Conservation (phyloP, 2,329 filamentous ascomycete species). For the Gliomastix tumulicola region DNA sequence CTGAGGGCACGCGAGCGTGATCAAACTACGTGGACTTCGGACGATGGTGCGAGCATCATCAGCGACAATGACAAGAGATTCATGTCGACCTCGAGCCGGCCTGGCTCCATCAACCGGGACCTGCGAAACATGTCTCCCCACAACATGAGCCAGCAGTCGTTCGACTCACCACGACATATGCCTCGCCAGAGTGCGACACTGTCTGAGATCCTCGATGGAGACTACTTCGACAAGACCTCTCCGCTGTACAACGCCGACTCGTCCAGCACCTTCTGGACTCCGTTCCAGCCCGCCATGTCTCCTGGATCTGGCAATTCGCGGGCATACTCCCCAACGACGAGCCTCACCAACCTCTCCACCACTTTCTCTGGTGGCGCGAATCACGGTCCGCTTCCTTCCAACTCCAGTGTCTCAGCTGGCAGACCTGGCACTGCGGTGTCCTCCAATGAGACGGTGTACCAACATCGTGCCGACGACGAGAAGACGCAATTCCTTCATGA, state of each 20-base stretch:
- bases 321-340: conserved; percentile 55
- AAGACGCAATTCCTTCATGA: conserved; percentile 74
- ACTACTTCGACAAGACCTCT: conserved; percentile 63
- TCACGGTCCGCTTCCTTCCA: conserved; percentile 33
- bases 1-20: conserved; percentile 36
- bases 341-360: conserved; percentile 48
- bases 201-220: conserved; percentile 61
- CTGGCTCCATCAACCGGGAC: conserved; percentile 47
- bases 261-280: conserved; percentile 81
- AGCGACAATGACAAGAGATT: conserved; percentile 49
- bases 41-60: conserved; percentile 45
- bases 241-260: conserved; percentile 69
- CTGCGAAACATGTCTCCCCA: conserved; percentile 50
- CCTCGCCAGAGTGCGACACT: conserved; percentile 49
- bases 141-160: conserved; percentile 62
- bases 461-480: conserved; percentile 56
- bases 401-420: conserved; percentile 38
- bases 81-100: conserved; percentile 31
- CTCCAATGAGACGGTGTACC: conserved; percentile 59
- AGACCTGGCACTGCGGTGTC: conserved; percentile 61
- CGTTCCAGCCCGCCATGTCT: conserved; percentile 65
- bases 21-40: conserved; percentile 28
- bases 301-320: conserved; percentile 52
- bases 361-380: conserved; percentile 37
- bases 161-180: conserved; percentile 61